Base-by-base conservation (phyloP, 1,284 basidiomycete species). In the Moesziomyces sp. region DNA sequence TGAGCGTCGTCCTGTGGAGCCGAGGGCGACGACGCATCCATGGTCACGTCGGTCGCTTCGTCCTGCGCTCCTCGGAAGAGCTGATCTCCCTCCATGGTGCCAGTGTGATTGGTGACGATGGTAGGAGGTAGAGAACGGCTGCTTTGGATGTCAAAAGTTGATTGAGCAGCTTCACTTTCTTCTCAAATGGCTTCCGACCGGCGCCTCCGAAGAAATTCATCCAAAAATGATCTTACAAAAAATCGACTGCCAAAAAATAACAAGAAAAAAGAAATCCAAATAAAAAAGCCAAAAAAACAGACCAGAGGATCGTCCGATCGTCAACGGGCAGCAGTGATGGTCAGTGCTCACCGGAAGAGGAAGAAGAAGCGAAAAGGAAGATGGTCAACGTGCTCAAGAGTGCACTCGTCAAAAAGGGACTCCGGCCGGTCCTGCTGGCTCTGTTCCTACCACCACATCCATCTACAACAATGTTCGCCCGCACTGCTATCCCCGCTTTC, bases 391-490 rank as follows among this genome's bases (percentile, higher is more conserved):
- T 46, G 45, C 45, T 46, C 45, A 11, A 21, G 38, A 21, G 14
- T 40, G 18, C 38, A 34, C 30, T 34, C 30, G 30, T 1, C 30
- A 34, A 34, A 34, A 34, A 2, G 11, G 1, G 30, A 34, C 16
- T 40, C 16, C 38, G 16, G 8, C 48, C 5, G 2, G 40, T 47
- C 19, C 24, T 28, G n/a, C n/a, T n/a, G n/a, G n/a, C n/a, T n/a
- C n/a, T n/a, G n/a, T n/a, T n/a, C n/a, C n/a, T n/a, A n/a, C n/a
- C n/a, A n/a, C n/a, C n/a, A n/a, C n/a, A n/a, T n/a, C n/a, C n/a
- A n/a, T n/a, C n/a, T n/a, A n/a, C n/a, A n/a, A n/a, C n/a, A 8
- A 72, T 72, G 69, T 76, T 72, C 52, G 62, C 74, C 30, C 74
- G 74, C 30, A 34, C 70, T 21, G 74, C 70, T 43, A 57, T 70